phyloP scores from a whole-genome alignment of 805 yeast species.

The Starmerella ratchasimensis region DNA sequence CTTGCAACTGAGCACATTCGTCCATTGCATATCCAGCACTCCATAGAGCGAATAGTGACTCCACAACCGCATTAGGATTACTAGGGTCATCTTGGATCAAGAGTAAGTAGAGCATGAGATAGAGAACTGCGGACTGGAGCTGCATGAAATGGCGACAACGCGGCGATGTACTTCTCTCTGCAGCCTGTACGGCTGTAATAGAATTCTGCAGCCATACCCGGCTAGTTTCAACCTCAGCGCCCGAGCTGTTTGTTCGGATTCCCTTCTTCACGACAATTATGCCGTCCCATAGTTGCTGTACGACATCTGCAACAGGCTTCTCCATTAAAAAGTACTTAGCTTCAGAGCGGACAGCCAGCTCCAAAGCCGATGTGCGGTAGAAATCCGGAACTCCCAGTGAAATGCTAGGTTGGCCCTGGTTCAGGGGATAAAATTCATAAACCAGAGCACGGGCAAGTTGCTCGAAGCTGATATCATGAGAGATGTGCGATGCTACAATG shows the following conservation, averaged over 20 bases:
- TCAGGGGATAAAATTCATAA: slow-evolving; percentile 5
- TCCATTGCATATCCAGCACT: slow-evolving; percentile 3
- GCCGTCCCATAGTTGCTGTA: slow-evolving; percentile 2
- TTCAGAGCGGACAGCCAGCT: background rate
- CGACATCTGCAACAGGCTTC: background rate
- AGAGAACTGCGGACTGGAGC: slow-evolving; percentile 1
- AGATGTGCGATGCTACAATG: background rate
- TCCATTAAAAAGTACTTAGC: slow-evolving; percentile 1
- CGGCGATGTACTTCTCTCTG: background rate
- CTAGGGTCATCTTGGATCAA: slow-evolving; percentile 4
- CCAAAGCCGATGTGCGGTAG: slow-evolving; percentile 3
- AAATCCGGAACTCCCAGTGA: background rate
- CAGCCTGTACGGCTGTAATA: background rate
- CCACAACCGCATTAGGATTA: background rate
- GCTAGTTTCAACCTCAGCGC: too few relatives aligned
- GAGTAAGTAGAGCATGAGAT: slow-evolving; percentile 1
- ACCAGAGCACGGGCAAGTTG: slow-evolving; percentile 1
- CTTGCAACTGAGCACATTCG: slow-evolving; percentile 1
- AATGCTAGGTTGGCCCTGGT: background rate
- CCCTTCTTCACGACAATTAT: background rate
- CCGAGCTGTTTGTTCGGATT: background rate
- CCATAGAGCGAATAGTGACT: slow-evolving; percentile 4
- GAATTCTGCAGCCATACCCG: background rate
- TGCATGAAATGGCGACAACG: background rate
- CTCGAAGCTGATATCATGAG: background rate